Evolutionary conservation across 1,284 basidiomycete species (phyloP).

Genomic region (Cryptococcus sp.): DNA sequence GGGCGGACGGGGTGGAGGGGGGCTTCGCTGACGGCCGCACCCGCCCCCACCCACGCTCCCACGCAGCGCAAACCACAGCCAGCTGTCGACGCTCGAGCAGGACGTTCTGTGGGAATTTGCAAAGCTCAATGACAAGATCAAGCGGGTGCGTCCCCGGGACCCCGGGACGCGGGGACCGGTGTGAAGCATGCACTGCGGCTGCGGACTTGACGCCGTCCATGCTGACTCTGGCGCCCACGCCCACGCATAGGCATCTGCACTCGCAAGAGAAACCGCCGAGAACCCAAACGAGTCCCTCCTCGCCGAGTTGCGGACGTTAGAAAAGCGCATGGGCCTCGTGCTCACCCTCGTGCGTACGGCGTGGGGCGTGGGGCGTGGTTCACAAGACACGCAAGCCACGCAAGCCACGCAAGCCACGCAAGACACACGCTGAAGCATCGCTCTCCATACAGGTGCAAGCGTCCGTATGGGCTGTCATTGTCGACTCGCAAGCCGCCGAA

Average conservation of each 20-base stretch:
- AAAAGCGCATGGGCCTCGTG: slow-evolving; percentile 92
- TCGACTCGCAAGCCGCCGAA: slow-evolving; percentile 67
- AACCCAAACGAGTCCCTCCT: slow-evolving; percentile 72
- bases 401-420: too few species aligned
- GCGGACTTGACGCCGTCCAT: too few species aligned
- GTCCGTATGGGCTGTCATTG: slow-evolving; percentile 90
- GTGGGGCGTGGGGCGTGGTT: background rate
- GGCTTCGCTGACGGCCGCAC: background rate
- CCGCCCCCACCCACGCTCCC: too few species aligned
- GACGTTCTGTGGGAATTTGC: slow-evolving; percentile 77
- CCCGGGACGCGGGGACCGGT: too few species aligned
- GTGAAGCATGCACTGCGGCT: too few species aligned
- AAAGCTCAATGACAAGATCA: slow-evolving; percentile 66
- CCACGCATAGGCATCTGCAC: slow-evolving; percentile 44
- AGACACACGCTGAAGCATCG: too few species aligned
- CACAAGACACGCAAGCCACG: too few species aligned
- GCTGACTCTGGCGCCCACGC: too few species aligned
- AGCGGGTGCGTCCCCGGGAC: slow-evolving; percentile 60
- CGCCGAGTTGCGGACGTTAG: slow-evolving; percentile 73
- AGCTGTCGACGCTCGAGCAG: slow-evolving; percentile 60
- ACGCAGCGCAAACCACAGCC: slow-evolving; percentile 54
- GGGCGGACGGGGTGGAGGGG: too few species aligned
- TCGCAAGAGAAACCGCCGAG: slow-evolving; percentile 52
- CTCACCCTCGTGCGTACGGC: slow-evolving; percentile 67
- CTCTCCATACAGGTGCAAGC: slow-evolving; percentile 72